A percentile compares a stretch with the other conserved stretches of the same genome.
phyloP scores from a whole-genome alignment of 2,329 filamentous ascomycete genomes.

The Phialocephala subalpina region DNA sequence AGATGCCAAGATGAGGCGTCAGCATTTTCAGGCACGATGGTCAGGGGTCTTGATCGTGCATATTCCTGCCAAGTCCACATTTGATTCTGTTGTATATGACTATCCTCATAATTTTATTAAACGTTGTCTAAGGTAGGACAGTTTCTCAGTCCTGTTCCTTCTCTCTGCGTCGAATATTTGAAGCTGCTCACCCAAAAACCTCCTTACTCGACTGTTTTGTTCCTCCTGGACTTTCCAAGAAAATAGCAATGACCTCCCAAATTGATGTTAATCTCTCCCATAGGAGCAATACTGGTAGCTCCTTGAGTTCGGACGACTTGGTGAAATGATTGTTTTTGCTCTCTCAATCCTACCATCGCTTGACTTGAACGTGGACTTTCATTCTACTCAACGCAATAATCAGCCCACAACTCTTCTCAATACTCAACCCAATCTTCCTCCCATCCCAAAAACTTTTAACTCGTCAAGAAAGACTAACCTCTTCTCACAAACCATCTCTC shows the following conservation, averaged over 20 bases:
- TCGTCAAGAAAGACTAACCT: neutral
- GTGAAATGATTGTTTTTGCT: neutral
- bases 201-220: too few relatives aligned
- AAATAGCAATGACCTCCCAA: too few relatives aligned
- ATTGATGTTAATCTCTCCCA: too few relatives aligned
- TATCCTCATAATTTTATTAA: too few relatives aligned
- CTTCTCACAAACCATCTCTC: conserved; percentile 2
- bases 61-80: too few relatives aligned
- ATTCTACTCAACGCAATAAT: conserved; percentile 8
- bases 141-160: too few relatives aligned
- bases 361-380: conserved; percentile 9
- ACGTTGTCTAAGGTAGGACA: too few relatives aligned
- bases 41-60: neutral
- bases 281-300: too few relatives aligned
- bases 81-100: neutral
- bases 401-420: neutral
- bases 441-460: neutral
- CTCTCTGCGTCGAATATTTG: too few relatives aligned
- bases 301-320: neutral
- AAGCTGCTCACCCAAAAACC: too few relatives aligned
- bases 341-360: conserved; percentile 1
- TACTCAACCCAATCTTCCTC: neutral
- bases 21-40: neutral
- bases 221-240: too few relatives aligned
- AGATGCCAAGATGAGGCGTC: neutral